Evolutionary conservation across 306 rosid genomes (phyloP), one percentile per base, ranked within the genome.

Genomic region (Prunus mongolica): DNA sequence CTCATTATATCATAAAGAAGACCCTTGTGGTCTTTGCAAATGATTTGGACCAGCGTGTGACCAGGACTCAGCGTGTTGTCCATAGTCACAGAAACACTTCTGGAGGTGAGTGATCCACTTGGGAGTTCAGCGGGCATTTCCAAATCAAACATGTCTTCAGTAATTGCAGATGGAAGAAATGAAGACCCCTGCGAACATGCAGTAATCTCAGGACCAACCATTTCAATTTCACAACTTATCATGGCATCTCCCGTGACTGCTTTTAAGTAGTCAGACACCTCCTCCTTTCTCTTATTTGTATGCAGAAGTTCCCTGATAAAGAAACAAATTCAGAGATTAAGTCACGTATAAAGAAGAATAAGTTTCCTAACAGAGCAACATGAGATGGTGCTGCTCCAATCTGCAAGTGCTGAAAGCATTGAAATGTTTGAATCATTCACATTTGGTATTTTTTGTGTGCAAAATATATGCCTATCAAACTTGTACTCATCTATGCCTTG

Each of bases 1-100:
- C 99, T 95, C 99, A 92, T 95, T 80, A 95, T 87, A 86, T 90
- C 97, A 52, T 92, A 95, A 47, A 95, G 89, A 81, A 95, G 97
- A 80, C 93, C 99, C 83, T 95, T 95, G 87, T 95, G 99, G n/a
- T 90, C 93, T 77, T 82, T 90, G 84, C 99, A 95, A 72, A 86
- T 60, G 58, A 95, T 88, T 84, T 92, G 99, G 65, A 95, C 90
- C 3, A 95, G 97, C 6, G 99, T 92, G 82, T 95, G 99, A 82
- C 88, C 82, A 30, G 99, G 99, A 82, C 99, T 95, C 67, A 95
- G 85, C n/a, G 71, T 52, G 82, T 95, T 95, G 86, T 95, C 99
- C 82, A 95, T 84, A 1, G 77, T 74, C 61, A 95, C 72, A 2
- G 97, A 88, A 51, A 87, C 86, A 28, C 63, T 80, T 47, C 81